Base-by-base conservation (phyloP, 129 eudicot genomes). In the Rutidosis leptorrhynchoides region DNA sequence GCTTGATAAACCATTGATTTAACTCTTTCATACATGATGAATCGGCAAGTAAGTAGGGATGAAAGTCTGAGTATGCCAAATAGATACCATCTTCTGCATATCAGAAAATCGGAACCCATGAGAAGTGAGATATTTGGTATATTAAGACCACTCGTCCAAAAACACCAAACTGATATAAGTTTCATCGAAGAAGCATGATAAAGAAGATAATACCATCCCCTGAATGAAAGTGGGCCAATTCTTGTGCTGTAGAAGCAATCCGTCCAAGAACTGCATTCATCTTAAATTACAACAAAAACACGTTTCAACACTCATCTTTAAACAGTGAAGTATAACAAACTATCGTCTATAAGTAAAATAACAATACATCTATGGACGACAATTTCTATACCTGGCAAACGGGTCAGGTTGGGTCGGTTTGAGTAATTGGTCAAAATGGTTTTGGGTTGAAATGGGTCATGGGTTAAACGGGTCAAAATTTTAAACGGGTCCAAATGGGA, bases 221-320 rank as follows among this genome's bases (percentile, higher is more conserved):
- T 26, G 99, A 94, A 81, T 94, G 99, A 80, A 89, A 86, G 59
- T 82, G 99, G 29, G 95, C 87, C 86, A 93, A 75, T 77, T 93
- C 99, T 79, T 89, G 87, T 9, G 99, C 83, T 62, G 96, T 89
- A 32, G 96, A 78, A 62, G 95, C 95, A 79, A 93, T 84, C 86
- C 84, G 77, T 67, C 86, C 99, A 72, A 93, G 99, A 81, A 89
- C 99, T 69, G 95, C 87, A 80, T 93, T 86, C 96, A 93, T 89
- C 99, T 89, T 59, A 52, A 45, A 32, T 46, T 40, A 68, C 62
- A 83, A 67, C 33, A 55, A 64, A 64, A 75, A 73, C 68, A 66
- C 61, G 57, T 68, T 70, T 37, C 64, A 68, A n/a, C 29, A 58
- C 55, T 35, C 30, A 1, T 35, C 52, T 19, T 54, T 65, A 45